phyloP scores from a whole-genome alignment of 2,329 filamentous ascomycete species.

The Penicillium psychrosexuale region DNA sequence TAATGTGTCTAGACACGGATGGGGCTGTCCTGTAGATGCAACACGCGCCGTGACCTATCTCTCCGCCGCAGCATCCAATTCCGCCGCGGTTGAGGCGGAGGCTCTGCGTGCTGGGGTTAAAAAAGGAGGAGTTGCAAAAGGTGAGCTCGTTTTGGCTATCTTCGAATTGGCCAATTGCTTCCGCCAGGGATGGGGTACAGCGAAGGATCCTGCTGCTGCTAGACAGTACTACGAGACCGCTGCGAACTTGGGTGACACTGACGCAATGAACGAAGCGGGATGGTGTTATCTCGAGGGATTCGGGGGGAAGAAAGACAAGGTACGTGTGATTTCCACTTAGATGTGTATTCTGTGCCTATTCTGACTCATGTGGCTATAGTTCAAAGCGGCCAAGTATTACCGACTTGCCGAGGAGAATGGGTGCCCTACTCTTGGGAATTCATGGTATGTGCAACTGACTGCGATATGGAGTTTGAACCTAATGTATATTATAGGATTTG shows the following conservation, averaged over 20 bases:
- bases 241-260: slow-evolving; percentile 90
- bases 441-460: slow-evolving; percentile 66
- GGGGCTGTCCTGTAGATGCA: slow-evolving; percentile 76
- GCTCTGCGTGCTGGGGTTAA: slow-evolving; percentile 84
- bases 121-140: slow-evolving; percentile 91
- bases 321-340: slow-evolving; percentile 50
- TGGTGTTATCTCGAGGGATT: slow-evolving; percentile 98
- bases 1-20: slow-evolving; percentile 68
- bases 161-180: slow-evolving; percentile 79
- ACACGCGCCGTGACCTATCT: slow-evolving; percentile 77
- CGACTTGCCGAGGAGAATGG: slow-evolving; percentile 85
- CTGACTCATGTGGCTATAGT: slow-evolving; percentile 24
- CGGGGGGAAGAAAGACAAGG: slow-evolving; percentile 97
- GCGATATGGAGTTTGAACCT: slow-evolving; percentile 15
- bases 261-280: slow-evolving; percentile 95
- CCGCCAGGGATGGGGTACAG: slow-evolving; percentile 89
- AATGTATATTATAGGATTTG: slow-evolving; percentile 69
- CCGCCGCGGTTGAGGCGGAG: slow-evolving; percentile 78
- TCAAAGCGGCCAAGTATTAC: slow-evolving; percentile 78
- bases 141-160: slow-evolving; percentile 92
- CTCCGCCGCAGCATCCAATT: slow-evolving; percentile 83
- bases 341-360: slow-evolving; percentile 4
- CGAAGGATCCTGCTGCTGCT: slow-evolving; percentile 80
- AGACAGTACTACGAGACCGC: slow-evolving; percentile 94
- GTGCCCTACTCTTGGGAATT: slow-evolving; percentile 87